Conservation (phyloP, 768 basidiomycete species). For the Tricholomella constricta region DNA sequence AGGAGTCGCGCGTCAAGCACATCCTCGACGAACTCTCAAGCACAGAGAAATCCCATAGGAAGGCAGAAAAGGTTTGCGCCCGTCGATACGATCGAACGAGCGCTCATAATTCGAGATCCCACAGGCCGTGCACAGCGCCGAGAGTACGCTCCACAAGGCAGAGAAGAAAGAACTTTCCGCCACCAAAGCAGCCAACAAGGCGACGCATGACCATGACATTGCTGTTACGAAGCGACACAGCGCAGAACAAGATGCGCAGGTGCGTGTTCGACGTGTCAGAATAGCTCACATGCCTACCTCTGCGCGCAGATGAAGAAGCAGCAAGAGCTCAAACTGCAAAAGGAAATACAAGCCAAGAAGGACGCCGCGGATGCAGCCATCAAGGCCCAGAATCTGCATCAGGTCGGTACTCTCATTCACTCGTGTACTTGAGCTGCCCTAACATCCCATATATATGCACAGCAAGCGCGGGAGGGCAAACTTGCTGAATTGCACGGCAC, state of each 20-base stretch:
- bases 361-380: slow-evolving; percentile 2
- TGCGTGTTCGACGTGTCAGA: slow-evolving; percentile 8
- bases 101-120: not conserved
- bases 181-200: slow-evolving; percentile 52
- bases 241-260: slow-evolving; percentile 48
- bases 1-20: slow-evolving; percentile 12
- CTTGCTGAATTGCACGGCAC: not conserved
- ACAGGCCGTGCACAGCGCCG: slow-evolving; percentile 15
- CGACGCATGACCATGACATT: slow-evolving; percentile 52
- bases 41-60: slow-evolving; percentile 11
- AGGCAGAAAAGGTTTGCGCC: slow-evolving; percentile 6
- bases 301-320: slow-evolving; percentile 9
- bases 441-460: not conserved
- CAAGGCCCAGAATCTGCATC: slow-evolving; percentile 2
- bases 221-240: slow-evolving; percentile 43
- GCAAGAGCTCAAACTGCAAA: slow-evolving; percentile 7
- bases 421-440: not conserved
- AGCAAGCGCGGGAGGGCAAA: slow-evolving; percentile 1
- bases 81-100: not conserved
- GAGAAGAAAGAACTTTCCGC: slow-evolving; percentile 52
- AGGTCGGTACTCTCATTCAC: not conserved
- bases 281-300: not conserved
- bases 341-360: slow-evolving; percentile 3
- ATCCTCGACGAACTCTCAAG: slow-evolving; percentile 14
- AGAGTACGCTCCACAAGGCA: slow-evolving; percentile 35